Evolutionary conservation across 2,329 filamentous ascomycete genomes (phyloP).

Genomic region (Juglanconis sp.): DNA sequence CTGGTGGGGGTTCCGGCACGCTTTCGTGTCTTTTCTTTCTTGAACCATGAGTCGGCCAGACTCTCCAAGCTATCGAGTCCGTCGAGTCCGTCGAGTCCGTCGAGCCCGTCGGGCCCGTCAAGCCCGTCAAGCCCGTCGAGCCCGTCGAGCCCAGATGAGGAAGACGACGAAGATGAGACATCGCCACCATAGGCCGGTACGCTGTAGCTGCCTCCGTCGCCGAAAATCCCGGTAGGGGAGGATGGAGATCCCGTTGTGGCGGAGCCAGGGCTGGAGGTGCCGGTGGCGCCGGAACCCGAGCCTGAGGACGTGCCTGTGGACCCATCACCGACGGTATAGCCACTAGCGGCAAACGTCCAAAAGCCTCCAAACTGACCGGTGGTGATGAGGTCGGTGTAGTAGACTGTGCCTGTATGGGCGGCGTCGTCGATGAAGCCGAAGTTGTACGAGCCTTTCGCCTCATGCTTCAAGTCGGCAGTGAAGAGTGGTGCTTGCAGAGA

Average conservation of each 20-base stretch:
- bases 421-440: constrained; percentile 54
- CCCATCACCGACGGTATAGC: constrained; percentile 39
- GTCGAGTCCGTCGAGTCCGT: neutral
- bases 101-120: neutral
- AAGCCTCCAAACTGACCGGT: constrained; percentile 49
- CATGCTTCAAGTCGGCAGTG: constrained; percentile 42
- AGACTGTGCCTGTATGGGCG: constrained; percentile 52
- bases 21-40: neutral
- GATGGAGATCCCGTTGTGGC: neutral
- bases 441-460: constrained; percentile 44
- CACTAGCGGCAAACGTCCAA: constrained; percentile 54
- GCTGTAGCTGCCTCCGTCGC: neutral
- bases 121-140: neutral
- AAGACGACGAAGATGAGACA: neutral
- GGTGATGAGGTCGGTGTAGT: constrained; percentile 37
- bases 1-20: neutral
- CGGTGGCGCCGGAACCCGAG: neutral
- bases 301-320: constrained; percentile 3
- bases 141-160: neutral
- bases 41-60: constrained; percentile 1
- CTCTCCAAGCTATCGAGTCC: neutral
- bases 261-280: neutral
- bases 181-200: neutral
- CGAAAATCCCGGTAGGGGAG: neutral
- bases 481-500: constrained; percentile 46